Evolutionary conservation across 2,329 filamentous ascomycete species (phyloP).

Genomic region (Zalaria sp.): DNA sequence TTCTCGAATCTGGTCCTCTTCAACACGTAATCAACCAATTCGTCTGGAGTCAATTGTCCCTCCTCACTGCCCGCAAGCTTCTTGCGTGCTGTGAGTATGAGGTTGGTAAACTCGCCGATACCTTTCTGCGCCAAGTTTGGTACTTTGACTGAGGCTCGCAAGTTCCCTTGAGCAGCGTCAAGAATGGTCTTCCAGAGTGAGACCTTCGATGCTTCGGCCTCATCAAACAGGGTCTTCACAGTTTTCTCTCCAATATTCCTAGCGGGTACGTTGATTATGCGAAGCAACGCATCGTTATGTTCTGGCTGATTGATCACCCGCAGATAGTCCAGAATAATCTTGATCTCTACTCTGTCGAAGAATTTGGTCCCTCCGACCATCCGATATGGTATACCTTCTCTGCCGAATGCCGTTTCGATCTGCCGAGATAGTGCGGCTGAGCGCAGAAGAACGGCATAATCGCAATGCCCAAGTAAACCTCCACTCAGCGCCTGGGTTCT

Average conservation of each 20-base stretch:
- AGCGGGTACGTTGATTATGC: constrained; percentile 73
- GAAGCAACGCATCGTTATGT: constrained; percentile 72
- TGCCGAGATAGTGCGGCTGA: constrained; percentile 70
- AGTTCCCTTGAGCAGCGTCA: constrained; percentile 38
- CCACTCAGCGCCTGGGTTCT: constrained; percentile 59
- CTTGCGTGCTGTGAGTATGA: constrained; percentile 43
- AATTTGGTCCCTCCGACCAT: constrained; percentile 90
- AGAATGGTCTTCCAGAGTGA: constrained; percentile 68
- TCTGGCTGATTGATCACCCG: constrained; percentile 71
- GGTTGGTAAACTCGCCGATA: constrained; percentile 42
- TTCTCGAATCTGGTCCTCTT: constrained; percentile 57
- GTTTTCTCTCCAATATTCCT: constrained; percentile 71
- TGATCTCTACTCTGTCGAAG: constrained; percentile 83
- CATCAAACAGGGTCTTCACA: constrained; percentile 57
- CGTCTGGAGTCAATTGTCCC: constrained; percentile 22
- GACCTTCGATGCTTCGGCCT: constrained; percentile 55
- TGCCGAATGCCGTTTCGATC: constrained; percentile 72
- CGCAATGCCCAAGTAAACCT: constrained; percentile 55
- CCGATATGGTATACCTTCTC: constrained; percentile 69
- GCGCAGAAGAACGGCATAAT: constrained; percentile 77
- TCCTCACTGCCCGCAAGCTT: constrained; percentile 34
- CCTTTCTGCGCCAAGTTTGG: constrained; percentile 41
- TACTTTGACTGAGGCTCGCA: constrained; percentile 38
- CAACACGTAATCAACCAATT: constrained; percentile 42
- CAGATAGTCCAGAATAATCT: constrained; percentile 75